A percentile compares a stretch with the other conserved stretches of the same genome.
These are phyloP conservation scores for Aureobasidium sp. DNA, from an alignment of 2,329 filamentous ascomycete species.

Conservation along the genomic window DNA sequence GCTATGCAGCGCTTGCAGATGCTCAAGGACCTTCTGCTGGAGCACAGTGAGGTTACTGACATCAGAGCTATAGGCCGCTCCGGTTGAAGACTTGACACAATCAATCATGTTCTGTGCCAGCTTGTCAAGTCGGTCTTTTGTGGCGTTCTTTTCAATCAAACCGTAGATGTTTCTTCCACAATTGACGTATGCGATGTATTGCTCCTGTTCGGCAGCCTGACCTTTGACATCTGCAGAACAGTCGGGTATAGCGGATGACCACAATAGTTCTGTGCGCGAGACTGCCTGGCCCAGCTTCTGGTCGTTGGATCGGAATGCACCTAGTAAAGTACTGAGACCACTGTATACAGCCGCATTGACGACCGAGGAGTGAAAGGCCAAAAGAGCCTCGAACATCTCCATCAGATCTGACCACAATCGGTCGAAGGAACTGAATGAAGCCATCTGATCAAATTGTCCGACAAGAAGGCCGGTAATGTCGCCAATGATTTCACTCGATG, in stretches of 20 bases:
- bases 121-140: constrained; percentile 54
- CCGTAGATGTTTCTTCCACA: constrained; percentile 71
- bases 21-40: constrained; percentile 62
- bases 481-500: constrained; percentile 64
- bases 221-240: constrained; percentile 16
- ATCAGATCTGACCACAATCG: constrained; percentile 70
- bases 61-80: constrained; percentile 62
- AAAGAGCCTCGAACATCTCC: constrained; percentile 54
- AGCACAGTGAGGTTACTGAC: constrained; percentile 66
- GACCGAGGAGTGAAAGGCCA: constrained; percentile 33
- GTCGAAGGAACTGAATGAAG: constrained; percentile 59
- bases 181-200: constrained; percentile 76
- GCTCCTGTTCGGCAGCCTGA: constrained; percentile 59
- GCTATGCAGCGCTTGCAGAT: constrained; percentile 60
- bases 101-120: constrained; percentile 65
- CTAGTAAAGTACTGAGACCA: constrained; percentile 35
- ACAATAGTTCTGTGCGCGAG: constrained; percentile 25
- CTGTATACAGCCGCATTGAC: constrained; percentile 38
- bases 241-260: constrained; percentile 26
- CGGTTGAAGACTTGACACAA: constrained; percentile 63
- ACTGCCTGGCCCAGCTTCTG: constrained; percentile 24
- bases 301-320: constrained; percentile 22
- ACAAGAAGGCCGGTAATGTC: constrained; percentile 68
- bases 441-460: constrained; percentile 68
- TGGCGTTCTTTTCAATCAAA: constrained; percentile 60